phyloP scores from a whole-genome alignment of 805 yeast genomes.

The Pichia cephalocereana region DNA sequence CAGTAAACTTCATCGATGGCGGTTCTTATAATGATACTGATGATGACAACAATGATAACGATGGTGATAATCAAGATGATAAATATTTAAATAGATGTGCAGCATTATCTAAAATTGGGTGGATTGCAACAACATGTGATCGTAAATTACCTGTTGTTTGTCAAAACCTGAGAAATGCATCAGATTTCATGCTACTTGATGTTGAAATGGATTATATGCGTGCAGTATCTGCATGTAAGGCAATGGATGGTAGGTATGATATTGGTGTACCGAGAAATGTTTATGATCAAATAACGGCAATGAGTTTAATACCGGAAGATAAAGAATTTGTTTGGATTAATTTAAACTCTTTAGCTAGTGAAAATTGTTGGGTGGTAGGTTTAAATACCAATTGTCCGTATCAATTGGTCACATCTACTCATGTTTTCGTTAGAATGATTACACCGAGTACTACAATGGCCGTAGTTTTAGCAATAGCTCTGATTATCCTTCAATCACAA shows the following conservation, averaged over 20 bases:
- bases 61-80: constrained; percentile 12
- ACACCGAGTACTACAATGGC: constrained; percentile 61
- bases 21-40: neutral
- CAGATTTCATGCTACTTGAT: constrained; percentile 35
- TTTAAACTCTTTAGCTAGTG: constrained; percentile 64
- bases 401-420: constrained; percentile 40
- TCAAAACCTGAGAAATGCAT: constrained; percentile 29
- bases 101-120: constrained; percentile 35
- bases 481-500: constrained; percentile 47
- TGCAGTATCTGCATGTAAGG: constrained; percentile 24
- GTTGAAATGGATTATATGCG: constrained; percentile 36
- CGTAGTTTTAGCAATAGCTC: constrained; percentile 38
- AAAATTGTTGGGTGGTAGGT: constrained; percentile 87
- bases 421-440: constrained; percentile 53
- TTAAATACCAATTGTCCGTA: constrained; percentile 74
- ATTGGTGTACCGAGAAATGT: constrained; percentile 46
- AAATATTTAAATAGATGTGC: constrained; percentile 32
- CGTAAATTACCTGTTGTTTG: constrained; percentile 47
- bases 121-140: constrained; percentile 65
- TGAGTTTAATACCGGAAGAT: constrained; percentile 11
- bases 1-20: neutral
- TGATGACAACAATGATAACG: neutral
- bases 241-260: constrained; percentile 17
- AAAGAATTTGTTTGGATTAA: constrained; percentile 63
- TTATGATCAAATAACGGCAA: constrained; percentile 30